Evolutionary conservation across 2,329 filamentous ascomycete species (phyloP).

Genomic region (Neonectria sp.): DNA sequence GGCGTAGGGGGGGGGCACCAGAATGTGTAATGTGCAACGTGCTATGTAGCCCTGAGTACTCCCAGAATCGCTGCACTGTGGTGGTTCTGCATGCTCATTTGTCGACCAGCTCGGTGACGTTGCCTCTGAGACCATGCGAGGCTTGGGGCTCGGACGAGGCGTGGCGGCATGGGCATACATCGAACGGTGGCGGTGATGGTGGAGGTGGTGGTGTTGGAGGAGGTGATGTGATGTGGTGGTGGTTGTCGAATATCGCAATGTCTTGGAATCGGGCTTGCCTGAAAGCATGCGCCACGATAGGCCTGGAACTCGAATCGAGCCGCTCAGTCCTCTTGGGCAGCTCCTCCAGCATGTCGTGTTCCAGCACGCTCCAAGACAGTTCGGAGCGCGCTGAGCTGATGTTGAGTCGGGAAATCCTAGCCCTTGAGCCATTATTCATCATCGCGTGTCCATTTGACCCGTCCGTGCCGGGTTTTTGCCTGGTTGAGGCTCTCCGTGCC

Average conservation of each 20-base stretch:
- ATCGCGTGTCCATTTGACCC: constrained; percentile 14
- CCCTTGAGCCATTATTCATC: constrained; percentile 19
- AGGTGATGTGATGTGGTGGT: constrained; percentile 18
- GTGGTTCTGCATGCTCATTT: constrained; percentile 38
- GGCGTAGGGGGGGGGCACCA: constrained; percentile 26
- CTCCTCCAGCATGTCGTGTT: neutral
- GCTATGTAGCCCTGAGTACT: constrained; percentile 43
- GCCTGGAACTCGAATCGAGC: constrained; percentile 15
- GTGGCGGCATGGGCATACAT: neutral
- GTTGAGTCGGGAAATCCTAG: constrained; percentile 9
- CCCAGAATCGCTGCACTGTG: constrained; percentile 45
- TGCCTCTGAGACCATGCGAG: constrained; percentile 28
- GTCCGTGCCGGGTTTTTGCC: neutral
- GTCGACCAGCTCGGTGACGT: constrained; percentile 42
- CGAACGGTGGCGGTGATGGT: constrained; percentile 10
- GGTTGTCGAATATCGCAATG: constrained; percentile 29
- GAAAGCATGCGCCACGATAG: constrained; percentile 13
- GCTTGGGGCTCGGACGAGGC: constrained; percentile 11
- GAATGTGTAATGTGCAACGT: constrained; percentile 25
- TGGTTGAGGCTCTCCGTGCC: constrained; percentile 15
- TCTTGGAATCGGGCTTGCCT: constrained; percentile 39
- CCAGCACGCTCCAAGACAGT: neutral
- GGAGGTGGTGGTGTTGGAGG: constrained; percentile 20
- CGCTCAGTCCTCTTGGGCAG: constrained; percentile 11
- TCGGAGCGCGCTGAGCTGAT: constrained; percentile 19